Conservation (phyloP, 768 basidiomycete genomes). For the Clavulina sp. region DNA sequence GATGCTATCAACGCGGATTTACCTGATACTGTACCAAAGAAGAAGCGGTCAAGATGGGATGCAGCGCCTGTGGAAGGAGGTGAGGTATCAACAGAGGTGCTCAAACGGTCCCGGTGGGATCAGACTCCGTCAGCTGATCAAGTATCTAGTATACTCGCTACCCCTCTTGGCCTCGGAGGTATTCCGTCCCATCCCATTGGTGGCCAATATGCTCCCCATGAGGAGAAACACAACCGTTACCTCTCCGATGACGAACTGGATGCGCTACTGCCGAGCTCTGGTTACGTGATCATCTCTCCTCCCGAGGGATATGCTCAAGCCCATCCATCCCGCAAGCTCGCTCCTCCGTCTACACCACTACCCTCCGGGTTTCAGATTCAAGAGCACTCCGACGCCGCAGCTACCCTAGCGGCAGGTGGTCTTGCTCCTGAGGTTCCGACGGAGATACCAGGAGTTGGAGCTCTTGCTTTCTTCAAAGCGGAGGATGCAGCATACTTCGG, state of each 20-base stretch:
- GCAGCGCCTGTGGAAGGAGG: constrained; percentile 62
- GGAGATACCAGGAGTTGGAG: constrained; percentile 95
- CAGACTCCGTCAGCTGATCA: constrained; percentile 48
- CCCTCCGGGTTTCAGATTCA: constrained; percentile 91
- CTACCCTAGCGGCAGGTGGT: constrained; percentile 76
- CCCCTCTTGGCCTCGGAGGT: constrained; percentile 14
- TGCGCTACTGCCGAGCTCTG: constrained; percentile 64
- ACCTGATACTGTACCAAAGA: constrained; percentile 64
- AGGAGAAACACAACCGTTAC: constrained; percentile 93
- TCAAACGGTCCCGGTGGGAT: constrained; percentile 93
- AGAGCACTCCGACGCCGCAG: constrained; percentile 82
- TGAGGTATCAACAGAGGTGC: constrained; percentile 30
- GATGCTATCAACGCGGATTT: constrained; percentile 49
- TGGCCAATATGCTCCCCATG: constrained; percentile 29
- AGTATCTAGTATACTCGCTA: constrained; percentile 19
- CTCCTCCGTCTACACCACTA: constrained; percentile 31
- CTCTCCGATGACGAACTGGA: constrained; percentile 93
- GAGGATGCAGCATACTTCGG: constrained; percentile 98
- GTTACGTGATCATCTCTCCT: constrained; percentile 84
- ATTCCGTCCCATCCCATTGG: constrained; percentile 11
- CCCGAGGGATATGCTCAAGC: constrained; percentile 81
- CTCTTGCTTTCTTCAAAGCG: constrained; percentile 92
- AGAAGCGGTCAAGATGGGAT: constrained; percentile 92
- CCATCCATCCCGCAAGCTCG: constrained; percentile 33
- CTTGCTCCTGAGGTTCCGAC: constrained; percentile 87